These are phyloP conservation scores for Thielaviopsis cerberus DNA, from an alignment of 2,329 filamentous ascomycete genomes.

Conservation along the genomic window DNA sequence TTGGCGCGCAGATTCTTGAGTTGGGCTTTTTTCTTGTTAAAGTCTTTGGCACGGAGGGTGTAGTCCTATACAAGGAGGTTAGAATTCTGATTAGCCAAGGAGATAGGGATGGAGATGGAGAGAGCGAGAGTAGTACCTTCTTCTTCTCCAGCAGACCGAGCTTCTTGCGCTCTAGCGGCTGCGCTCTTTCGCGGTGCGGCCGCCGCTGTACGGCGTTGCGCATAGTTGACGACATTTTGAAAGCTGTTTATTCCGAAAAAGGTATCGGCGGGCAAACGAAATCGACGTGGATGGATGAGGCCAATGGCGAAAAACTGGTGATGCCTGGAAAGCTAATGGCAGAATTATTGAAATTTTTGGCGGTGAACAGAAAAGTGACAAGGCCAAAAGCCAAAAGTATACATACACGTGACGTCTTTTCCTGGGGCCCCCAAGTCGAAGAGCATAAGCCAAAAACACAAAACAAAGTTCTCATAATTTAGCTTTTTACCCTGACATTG, in stretches of 20 bases:
- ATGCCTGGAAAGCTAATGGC: constrained; percentile 13
- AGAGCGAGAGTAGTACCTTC: constrained; percentile 37
- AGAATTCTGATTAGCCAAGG: background rate
- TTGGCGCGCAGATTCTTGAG: constrained; percentile 42
- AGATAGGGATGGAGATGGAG: constrained; percentile 4
- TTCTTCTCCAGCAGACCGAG: constrained; percentile 91
- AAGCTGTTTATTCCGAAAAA: too few relatives aligned
- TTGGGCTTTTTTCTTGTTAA: constrained; percentile 44
- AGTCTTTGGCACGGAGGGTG: constrained; percentile 44
- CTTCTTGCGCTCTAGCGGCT: constrained; percentile 64
- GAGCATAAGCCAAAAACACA: background rate
- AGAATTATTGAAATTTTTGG: constrained; percentile 23
- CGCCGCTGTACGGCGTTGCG: constrained; percentile 55
- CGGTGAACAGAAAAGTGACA: constrained; percentile 16
- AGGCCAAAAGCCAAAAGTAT: background rate
- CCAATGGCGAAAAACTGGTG: too few relatives aligned
- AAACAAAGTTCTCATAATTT: background rate
- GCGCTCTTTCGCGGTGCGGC: constrained; percentile 76
- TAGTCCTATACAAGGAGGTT: constrained; percentile 32
- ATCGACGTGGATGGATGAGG: too few relatives aligned
- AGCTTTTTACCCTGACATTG: too few relatives aligned
- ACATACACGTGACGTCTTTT: background rate
- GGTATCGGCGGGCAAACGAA: too few relatives aligned
- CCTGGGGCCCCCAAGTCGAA: background rate
- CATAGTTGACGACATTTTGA: constrained; percentile 34